A percentile compares a stretch with the other conserved stretches of the same genome.
phyloP scores from a whole-genome alignment of 2,329 filamentous ascomycete genomes.

The Alternaria brassicicola region DNA sequence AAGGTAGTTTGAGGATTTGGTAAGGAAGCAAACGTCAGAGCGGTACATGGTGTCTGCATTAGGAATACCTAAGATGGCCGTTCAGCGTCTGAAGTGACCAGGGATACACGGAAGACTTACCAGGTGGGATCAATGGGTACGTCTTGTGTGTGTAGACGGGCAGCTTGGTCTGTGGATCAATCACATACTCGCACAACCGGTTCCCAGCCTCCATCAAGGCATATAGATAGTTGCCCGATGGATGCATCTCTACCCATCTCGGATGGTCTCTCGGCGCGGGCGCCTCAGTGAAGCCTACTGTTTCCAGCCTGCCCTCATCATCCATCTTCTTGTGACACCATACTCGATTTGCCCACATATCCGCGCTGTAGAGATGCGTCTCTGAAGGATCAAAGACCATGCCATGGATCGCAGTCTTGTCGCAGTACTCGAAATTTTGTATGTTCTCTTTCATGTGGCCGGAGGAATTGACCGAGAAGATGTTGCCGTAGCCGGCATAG shows the following conservation, averaged over 20 bases:
- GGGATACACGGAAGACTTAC: slow-evolving; percentile 52
- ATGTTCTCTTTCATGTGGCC: slow-evolving; percentile 68
- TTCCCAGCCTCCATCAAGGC: slow-evolving; percentile 91
- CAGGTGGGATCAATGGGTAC: slow-evolving; percentile 81
- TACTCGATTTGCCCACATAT: slow-evolving; percentile 77
- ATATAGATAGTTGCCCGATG: slow-evolving; percentile 78
- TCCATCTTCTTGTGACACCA: slow-evolving; percentile 80
- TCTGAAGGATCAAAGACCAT: slow-evolving; percentile 80
- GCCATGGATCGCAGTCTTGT: slow-evolving; percentile 75
- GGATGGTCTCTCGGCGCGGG: slow-evolving; percentile 77
- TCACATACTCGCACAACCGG: slow-evolving; percentile 78
- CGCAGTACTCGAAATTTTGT: slow-evolving; percentile 75
- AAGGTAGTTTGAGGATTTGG: slow-evolving; percentile 72
- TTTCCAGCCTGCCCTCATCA: slow-evolving; percentile 65
- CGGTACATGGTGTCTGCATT: slow-evolving; percentile 71
- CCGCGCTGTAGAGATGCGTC: slow-evolving; percentile 78
- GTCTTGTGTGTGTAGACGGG: slow-evolving; percentile 79
- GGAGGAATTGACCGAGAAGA: slow-evolving; percentile 66
- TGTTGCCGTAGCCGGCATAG: slow-evolving; percentile 79
- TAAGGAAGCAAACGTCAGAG: slow-evolving; percentile 80
- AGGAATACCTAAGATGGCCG: slow-evolving; percentile 43
- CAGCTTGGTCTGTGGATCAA: slow-evolving; percentile 74
- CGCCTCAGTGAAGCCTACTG: slow-evolving; percentile 75
- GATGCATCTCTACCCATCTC: slow-evolving; percentile 86
- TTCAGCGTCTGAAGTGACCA: neutral